Base-by-base conservation (phyloP, 129 eudicot genomes). In the Glebionis coronaria region DNA sequence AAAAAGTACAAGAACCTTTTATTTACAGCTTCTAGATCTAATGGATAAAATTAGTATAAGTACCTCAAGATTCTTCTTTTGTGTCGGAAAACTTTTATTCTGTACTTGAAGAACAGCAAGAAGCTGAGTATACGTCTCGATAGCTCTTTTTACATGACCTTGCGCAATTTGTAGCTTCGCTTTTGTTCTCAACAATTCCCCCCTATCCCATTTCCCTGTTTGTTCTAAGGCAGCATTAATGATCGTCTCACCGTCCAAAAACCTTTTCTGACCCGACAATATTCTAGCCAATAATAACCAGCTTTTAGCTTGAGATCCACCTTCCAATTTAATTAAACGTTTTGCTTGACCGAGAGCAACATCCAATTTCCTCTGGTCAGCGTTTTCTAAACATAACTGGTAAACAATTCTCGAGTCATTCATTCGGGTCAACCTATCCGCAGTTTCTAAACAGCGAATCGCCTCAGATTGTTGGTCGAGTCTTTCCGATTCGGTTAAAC, bases 151-250 rank as follows among this genome's bases (percentile, higher is more conserved):
- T 55, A 93, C 63, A 54, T 76, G 80, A 72, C 90, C 92, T 65
- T 84, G 90, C 18, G 84, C 97, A 69, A 89, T 55, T 81, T 86
- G 97, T 55, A 93, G 67, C 76, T 86, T 93, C 4, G 90, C 99
- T 79, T 93, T 93, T 4, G 79, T 77, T 67, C 90, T 79, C 72
- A 93, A 65, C 72, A 93, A 68, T 46, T 77, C 90, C 56, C 87
- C 92, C 40, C 75, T 93, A 75, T 86, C 91, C 96, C 96, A 93
- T 58, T 82, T 74, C 61, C 87, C 96, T 0, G 87, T 84, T 84
- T 93, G 95, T 38, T 89, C 99, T 12, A 93, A 68, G 75, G 92
- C 99, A 9, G 81, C 95, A 75, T 86, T 75, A 21, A 93, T 67
- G 10, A 89, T 74, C 23, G 61, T 75, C 80, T 84, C 88, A 8